Evolutionary conservation across 1,139 yeast genomes (phyloP).

Genomic region (Saccharomycopsis hybrid): DNA sequence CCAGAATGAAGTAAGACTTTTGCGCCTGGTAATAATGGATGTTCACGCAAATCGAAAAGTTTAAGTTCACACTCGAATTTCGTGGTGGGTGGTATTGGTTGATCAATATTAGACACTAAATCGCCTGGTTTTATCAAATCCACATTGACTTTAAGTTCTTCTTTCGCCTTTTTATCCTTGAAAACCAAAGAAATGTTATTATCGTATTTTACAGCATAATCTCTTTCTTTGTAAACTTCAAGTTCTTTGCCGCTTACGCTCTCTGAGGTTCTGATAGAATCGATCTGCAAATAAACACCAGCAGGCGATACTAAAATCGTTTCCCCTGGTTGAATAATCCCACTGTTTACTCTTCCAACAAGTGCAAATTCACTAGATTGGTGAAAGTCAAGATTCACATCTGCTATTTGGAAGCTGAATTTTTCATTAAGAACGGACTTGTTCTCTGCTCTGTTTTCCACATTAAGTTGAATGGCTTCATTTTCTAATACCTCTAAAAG

Average conservation of each 20-base stretch:
- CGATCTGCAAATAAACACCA: conserved; percentile 18
- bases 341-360: conserved; percentile 70
- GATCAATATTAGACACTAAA: conserved; percentile 47
- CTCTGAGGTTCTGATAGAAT: conserved; percentile 15
- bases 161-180: conserved; percentile 18
- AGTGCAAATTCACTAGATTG: conserved; percentile 40
- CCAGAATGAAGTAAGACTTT: conserved; percentile 81
- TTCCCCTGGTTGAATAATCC: conserved; percentile 74
- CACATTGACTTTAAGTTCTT: conserved; percentile 9
- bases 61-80: conserved; percentile 51
- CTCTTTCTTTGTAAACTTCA: conserved; percentile 14
- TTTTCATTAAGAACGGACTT: conserved; percentile 30
- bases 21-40: conserved; percentile 78
- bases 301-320: conserved; percentile 55
- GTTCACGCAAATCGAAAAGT: conserved; percentile 59
- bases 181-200: conserved; percentile 19
- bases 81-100: conserved; percentile 42
- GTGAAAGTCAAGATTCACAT: conserved; percentile 31
- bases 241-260: conserved; percentile 15
- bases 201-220: conserved; percentile 18
- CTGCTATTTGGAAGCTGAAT: conserved; percentile 47
- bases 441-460: conserved; percentile 26
- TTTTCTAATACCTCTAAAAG: conserved; percentile 51
- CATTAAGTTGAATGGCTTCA: conserved; percentile 27
- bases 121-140: conserved; percentile 60